Conservation (phyloP, 1,139 yeast species). For the Candida sp. region DNA sequence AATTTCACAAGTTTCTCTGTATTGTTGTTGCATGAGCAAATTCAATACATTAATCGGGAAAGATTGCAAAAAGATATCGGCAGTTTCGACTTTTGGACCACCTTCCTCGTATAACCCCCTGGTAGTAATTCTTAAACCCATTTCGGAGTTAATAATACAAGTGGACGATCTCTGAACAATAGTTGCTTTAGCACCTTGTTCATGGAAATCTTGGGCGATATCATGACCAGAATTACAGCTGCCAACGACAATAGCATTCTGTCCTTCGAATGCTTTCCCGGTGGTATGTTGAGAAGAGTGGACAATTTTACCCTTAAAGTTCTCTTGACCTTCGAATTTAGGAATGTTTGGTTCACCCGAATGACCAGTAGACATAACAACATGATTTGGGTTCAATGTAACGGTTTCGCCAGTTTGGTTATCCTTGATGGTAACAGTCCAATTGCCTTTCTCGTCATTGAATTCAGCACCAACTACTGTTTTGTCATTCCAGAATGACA, state of each 20-base stretch:
- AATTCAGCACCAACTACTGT: slow-evolving; percentile 27
- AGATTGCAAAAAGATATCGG: slow-evolving; percentile 30
- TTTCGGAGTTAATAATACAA: slow-evolving; percentile 32
- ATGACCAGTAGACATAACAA: slow-evolving; percentile 41
- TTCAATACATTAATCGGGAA: slow-evolving; percentile 28
- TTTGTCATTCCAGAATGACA: slow-evolving; percentile 31
- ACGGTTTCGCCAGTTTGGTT: slow-evolving; percentile 13
- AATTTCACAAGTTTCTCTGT: slow-evolving; percentile 20
- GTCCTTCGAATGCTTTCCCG: slow-evolving; percentile 33
- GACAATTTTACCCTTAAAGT: slow-evolving; percentile 33
- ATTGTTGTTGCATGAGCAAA: slow-evolving; percentile 25
- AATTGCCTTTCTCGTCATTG: slow-evolving; percentile 19
- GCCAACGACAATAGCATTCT: slow-evolving; percentile 40
- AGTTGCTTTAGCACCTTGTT: slow-evolving; percentile 38
- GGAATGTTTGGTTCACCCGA: slow-evolving; percentile 43
- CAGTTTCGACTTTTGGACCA: slow-evolving; percentile 34
- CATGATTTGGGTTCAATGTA: slow-evolving; percentile 22
- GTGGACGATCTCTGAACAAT: slow-evolving; percentile 43
- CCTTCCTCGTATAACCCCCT: slow-evolving; percentile 29
- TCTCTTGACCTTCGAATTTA: slow-evolving; percentile 27
- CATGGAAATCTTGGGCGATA: slow-evolving; percentile 40
- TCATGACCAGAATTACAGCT: slow-evolving; percentile 45
- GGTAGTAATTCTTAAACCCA: slow-evolving; percentile 23
- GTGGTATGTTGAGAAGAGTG: slow-evolving; percentile 39
- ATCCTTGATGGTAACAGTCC: slow-evolving; percentile 26